Percentiles rank a stretch among this genome's conserved stretches.
These are phyloP conservation scores for Aureobasidium melanogenum DNA, from an alignment of 2,329 filamentous ascomycete species.

Conservation along the genomic window DNA sequence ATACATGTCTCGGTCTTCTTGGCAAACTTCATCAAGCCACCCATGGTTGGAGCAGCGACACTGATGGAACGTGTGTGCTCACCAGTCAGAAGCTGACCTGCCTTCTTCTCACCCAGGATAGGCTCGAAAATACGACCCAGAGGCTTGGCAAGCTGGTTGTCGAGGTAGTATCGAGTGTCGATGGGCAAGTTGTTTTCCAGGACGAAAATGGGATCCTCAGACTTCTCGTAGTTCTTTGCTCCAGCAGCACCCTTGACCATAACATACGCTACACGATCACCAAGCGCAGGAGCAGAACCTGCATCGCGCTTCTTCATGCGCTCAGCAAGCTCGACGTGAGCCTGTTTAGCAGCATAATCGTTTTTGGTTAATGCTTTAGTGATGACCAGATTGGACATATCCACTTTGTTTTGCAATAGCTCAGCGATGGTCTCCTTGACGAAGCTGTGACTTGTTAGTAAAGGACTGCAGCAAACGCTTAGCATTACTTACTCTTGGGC, in stretches of 20 bases:
- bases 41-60: constrained; percentile 81
- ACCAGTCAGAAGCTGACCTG: constrained; percentile 74
- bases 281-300: constrained; percentile 83
- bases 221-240: constrained; percentile 93
- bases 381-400: constrained; percentile 98
- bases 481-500: constrained; percentile 72
- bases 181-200: constrained; percentile 96
- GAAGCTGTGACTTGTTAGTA: constrained; percentile 53
- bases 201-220: constrained; percentile 93
- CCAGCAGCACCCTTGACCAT: constrained; percentile 88
- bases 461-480: background rate
- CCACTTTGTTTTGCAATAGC: constrained; percentile 90
- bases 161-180: constrained; percentile 96
- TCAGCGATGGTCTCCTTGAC: constrained; percentile 95
- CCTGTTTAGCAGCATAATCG: constrained; percentile 85
- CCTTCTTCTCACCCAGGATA: constrained; percentile 88
- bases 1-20: constrained; percentile 98
- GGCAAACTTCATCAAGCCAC: constrained; percentile 95
- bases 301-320: constrained; percentile 96
- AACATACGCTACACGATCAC: constrained; percentile 95
- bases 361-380: constrained; percentile 92
- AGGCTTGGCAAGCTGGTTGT: constrained; percentile 95
- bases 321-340: constrained; percentile 88
- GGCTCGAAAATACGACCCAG: constrained; percentile 94
- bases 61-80: constrained; percentile 93